These are phyloP conservation scores for Debaryomyces nepalensis DNA, from an alignment of 1,139 yeast genomes.

Conservation along the genomic window DNA sequence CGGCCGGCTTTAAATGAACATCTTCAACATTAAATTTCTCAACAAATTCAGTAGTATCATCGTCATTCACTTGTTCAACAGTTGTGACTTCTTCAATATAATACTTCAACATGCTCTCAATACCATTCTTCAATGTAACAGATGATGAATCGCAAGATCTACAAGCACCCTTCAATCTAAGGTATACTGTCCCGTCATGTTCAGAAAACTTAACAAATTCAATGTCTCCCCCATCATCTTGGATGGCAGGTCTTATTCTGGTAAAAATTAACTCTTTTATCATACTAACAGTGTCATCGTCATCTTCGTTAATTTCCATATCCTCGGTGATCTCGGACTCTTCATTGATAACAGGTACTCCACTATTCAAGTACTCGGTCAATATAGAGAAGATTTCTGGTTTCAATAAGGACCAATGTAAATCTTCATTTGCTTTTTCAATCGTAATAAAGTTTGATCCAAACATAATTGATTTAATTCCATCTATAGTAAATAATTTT, in stretches of 20 bases:
- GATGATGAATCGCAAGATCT: slow-evolving; percentile 78
- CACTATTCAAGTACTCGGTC: slow-evolving; percentile 83
- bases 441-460: slow-evolving; percentile 79
- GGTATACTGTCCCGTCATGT: slow-evolving; percentile 65
- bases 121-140: slow-evolving; percentile 77
- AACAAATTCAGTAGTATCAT: slow-evolving; percentile 17
- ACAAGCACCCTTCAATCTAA: slow-evolving; percentile 77
- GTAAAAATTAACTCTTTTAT: slow-evolving; percentile 93
- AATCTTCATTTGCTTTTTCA: slow-evolving; percentile 59
- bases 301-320: slow-evolving; percentile 57
- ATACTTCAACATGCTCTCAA: slow-evolving; percentile 79
- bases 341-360: slow-evolving; percentile 60
- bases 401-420: slow-evolving; percentile 77
- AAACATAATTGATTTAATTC: slow-evolving; percentile 55
- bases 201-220: slow-evolving; percentile 71
- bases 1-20: slow-evolving; percentile 31
- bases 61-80: slow-evolving; percentile 63
- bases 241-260: slow-evolving; percentile 91
- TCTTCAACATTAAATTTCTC: slow-evolving; percentile 14
- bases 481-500: slow-evolving; percentile 55
- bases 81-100: slow-evolving; percentile 77
- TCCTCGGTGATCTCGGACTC: slow-evolving; percentile 35
- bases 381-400: slow-evolving; percentile 87
- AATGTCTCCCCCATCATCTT: slow-evolving; percentile 85
- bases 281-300: slow-evolving; percentile 82